Conservation (phyloP, 2,329 filamentous ascomycete genomes). For the Claviceps sp. region DNA sequence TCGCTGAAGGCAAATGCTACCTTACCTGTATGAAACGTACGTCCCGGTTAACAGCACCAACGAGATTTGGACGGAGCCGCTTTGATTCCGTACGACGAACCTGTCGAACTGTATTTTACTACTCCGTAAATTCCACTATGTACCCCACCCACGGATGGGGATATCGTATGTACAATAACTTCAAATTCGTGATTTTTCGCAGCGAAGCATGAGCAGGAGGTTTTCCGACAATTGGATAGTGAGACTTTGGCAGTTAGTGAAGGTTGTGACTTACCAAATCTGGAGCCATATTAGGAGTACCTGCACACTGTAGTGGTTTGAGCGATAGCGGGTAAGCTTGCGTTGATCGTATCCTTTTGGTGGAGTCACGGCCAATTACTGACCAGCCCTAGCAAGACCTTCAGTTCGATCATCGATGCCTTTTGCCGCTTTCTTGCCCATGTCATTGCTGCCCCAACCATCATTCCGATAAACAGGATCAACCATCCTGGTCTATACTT, state of each 20-base stretch:
- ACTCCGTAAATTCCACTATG: neutral
- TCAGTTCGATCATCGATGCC: neutral
- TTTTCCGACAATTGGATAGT: no score
- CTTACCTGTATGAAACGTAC: slow-evolving; percentile 14
- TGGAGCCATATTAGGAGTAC: no score
- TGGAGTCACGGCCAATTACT: neutral
- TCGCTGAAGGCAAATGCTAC: slow-evolving; percentile 4
- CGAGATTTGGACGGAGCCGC: slow-evolving; percentile 18
- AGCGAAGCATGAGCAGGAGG: no score
- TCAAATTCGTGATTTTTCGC: no score
- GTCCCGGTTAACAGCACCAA: slow-evolving; percentile 5
- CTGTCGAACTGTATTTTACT: slow-evolving; percentile 16
- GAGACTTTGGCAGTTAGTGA: no score
- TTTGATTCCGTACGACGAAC: slow-evolving; percentile 26
- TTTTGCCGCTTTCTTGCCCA: neutral
- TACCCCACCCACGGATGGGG: no score
- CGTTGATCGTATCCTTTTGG: neutral
- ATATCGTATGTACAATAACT: no score
- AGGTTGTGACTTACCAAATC: no score
- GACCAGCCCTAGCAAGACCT: neutral
- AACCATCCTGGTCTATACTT: neutral
- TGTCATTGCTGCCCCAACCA: neutral
- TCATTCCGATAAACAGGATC: neutral
- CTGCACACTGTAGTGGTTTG: no score
- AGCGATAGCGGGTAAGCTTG: neutral